Conservation (phyloP, 179 eudicot species). For the Spergularia azorica region DNA sequence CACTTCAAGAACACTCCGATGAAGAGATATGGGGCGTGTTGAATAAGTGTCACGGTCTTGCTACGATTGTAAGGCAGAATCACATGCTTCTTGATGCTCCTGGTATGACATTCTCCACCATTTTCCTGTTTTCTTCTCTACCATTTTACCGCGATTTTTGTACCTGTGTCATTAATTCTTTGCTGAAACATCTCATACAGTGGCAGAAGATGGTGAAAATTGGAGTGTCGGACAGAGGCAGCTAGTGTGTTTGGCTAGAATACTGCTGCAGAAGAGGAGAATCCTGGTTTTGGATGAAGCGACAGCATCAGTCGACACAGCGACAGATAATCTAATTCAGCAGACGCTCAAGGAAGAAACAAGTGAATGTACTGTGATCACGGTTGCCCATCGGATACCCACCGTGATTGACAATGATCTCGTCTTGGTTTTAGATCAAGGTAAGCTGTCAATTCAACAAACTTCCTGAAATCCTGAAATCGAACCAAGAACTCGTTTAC, state of each 20-base stretch:
- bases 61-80: conserved; percentile 60
- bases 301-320: conserved; percentile 89
- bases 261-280: conserved; percentile 64
- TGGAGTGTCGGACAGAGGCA: conserved; percentile 97
- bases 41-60: conserved; percentile 65
- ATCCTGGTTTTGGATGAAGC: conserved; percentile 90
- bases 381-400: conserved; percentile 85
- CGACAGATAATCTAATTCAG: conserved; percentile 81
- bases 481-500: not conserved
- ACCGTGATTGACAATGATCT: conserved; percentile 88
- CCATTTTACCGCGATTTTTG: not conserved
- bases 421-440: conserved; percentile 89
- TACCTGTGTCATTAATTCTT: not conserved
- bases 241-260: conserved; percentile 82
- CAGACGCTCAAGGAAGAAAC: conserved; percentile 76
- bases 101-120: conserved; percentile 40
- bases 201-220: conserved; percentile 90
- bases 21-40: conserved; percentile 83
- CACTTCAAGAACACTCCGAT: conserved; percentile 65
- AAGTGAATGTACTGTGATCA: conserved; percentile 70
- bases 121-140: not conserved
- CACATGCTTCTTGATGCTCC: conserved; percentile 77
- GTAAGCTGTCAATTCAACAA: conserved; percentile 26
- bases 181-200: conserved; percentile 37
- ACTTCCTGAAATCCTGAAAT: not conserved